Conservation (phyloP, 345 rosid species). For the Rhodomyrtus tomentosa region DNA sequence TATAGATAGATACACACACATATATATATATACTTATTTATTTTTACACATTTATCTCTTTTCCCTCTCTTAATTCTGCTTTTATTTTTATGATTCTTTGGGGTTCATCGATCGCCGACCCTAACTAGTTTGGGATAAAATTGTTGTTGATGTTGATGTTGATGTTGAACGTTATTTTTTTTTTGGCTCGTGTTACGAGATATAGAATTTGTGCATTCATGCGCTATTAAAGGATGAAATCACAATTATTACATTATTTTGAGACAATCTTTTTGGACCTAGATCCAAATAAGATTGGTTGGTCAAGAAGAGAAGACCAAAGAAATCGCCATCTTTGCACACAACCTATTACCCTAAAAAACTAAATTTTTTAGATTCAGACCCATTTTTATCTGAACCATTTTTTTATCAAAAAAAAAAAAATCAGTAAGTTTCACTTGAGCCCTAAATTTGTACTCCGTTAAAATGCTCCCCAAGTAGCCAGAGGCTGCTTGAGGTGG, state of each 20-base stretch:
- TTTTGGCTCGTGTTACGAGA: rapidly evolving
- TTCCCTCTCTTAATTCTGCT: too few species aligned
- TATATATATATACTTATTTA: too few species aligned
- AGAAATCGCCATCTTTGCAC: not conserved
- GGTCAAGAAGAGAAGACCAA: rapidly evolving
- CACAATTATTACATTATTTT: not conserved
- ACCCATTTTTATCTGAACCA: rapidly evolving
- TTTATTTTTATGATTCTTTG: too few species aligned
- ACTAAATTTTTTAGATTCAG: not conserved
- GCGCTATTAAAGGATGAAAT: not conserved
- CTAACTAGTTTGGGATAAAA: too few species aligned
- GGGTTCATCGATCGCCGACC: too few species aligned
- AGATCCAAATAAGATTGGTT: not conserved
- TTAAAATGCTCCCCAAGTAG: not conserved
- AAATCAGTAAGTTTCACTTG: rapidly evolving
- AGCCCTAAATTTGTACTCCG: rapidly evolving
- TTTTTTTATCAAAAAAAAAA: rapidly evolving
- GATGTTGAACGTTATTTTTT: too few species aligned
- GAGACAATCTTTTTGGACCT: not conserved
- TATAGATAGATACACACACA: too few species aligned
- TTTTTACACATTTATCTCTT: too few species aligned
- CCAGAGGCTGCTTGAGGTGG: rapidly evolving
- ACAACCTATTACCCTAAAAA: not conserved
- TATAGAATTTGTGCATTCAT: not conserved
- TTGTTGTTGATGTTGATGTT: too few species aligned